phyloP scores from a whole-genome alignment of 495 filamentous ascomycete species.

The Tuber melanosporum region DNA sequence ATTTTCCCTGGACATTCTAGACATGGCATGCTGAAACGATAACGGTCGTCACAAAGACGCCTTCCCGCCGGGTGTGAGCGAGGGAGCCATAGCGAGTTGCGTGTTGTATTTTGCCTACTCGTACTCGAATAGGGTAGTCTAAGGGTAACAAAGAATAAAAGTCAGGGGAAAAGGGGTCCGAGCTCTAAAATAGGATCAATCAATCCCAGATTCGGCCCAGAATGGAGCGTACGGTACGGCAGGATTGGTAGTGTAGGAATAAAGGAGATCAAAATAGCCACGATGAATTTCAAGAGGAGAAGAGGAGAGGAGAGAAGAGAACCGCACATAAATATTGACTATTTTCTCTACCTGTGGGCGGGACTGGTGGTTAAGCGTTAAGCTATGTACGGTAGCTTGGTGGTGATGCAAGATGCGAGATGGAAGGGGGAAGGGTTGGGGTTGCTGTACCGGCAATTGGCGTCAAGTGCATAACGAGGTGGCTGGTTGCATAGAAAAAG shows the following conservation, averaged over 20 bases:
- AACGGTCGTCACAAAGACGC: constrained; percentile 10
- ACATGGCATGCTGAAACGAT: constrained; percentile 9
- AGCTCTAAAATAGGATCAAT: constrained; percentile 13
- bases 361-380: not conserved
- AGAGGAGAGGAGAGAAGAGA: not conserved
- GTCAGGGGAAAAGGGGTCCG: constrained; percentile 20
- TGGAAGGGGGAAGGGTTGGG: not conserved
- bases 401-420: not conserved
- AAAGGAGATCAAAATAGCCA: not conserved
- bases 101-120: constrained; percentile 6
- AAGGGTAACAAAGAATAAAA: not conserved
- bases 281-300: not conserved
- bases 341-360: constrained; percentile 11
- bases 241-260: constrained; percentile 4
- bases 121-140: not conserved
- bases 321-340: not conserved
- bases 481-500: constrained; percentile 5
- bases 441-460: constrained; percentile 11
- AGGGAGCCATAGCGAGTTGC: constrained; percentile 11
- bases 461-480: constrained; percentile 15
- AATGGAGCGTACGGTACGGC: not conserved
- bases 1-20: not conserved
- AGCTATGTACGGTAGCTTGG: not conserved
- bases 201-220: not conserved
- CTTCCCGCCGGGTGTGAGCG: not conserved